Conservation (phyloP, 257 asterid genomes). For the Solanum etuberosum region DNA sequence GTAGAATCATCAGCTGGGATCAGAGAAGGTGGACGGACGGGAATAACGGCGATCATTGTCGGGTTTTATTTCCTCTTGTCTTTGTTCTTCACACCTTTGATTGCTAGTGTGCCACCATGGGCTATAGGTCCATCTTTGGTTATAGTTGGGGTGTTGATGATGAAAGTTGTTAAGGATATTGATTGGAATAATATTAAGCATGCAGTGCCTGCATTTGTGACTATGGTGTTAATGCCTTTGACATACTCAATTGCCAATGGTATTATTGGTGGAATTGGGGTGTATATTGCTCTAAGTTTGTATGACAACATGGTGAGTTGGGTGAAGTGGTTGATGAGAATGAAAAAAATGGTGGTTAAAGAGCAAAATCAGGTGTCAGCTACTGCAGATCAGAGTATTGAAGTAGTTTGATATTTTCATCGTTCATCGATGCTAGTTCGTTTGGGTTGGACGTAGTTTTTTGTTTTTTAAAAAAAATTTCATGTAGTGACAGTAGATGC, state of each 20-base stretch:
- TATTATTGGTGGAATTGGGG: conserved; percentile 62
- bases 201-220: conserved; percentile 65
- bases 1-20: conserved; percentile 72
- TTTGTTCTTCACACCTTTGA: conserved; percentile 42
- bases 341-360: conserved; percentile 39
- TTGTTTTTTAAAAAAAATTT: neutral
- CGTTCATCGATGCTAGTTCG: neutral
- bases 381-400: conserved; percentile 10
- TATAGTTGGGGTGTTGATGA: conserved; percentile 75
- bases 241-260: conserved; percentile 77
- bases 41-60: conserved; percentile 54
- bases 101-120: conserved; percentile 74
- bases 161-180: conserved; percentile 59
- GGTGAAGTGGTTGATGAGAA: conserved; percentile 26
- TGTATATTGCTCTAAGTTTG: conserved; percentile 37
- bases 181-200: conserved; percentile 56
- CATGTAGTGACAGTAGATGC: conserved; percentile 12
- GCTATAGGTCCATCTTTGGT: conserved; percentile 78
- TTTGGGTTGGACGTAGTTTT: neutral
- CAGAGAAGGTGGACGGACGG: conserved; percentile 66
- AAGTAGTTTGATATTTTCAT: conserved; percentile 10
- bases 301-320: conserved; percentile 22
- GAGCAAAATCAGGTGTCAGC: conserved; percentile 71
- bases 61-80: conserved; percentile 53
- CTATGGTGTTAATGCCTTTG: conserved; percentile 60